These are phyloP conservation scores for Termitomyces sp. DNA, from an alignment of 768 basidiomycete species.

Conservation along the genomic window DNA sequence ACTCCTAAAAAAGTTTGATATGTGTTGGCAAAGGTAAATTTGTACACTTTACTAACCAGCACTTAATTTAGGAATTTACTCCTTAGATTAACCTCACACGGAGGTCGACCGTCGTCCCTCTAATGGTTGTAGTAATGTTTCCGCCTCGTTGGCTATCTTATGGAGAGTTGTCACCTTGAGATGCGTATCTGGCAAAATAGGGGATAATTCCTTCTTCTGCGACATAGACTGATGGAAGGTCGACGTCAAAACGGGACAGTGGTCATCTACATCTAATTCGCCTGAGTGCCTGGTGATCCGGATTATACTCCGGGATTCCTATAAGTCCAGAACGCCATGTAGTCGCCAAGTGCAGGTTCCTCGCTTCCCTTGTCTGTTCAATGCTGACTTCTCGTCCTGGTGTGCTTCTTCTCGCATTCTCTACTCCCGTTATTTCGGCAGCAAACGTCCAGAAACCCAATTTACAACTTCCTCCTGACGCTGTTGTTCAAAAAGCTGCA, in stretches of 20 bases:
- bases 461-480: constrained; percentile 31
- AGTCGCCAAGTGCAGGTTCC: not conserved
- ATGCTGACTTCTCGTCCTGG: constrained; percentile 4
- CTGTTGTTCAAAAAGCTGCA: constrained; percentile 26
- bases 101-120: not conserved
- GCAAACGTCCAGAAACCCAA: constrained; percentile 29
- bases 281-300: constrained; percentile 9
- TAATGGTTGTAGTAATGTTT: not conserved
- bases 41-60: not conserved
- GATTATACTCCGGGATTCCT: not conserved
- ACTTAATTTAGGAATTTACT: not conserved
- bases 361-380: not conserved
- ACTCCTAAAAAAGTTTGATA: too few relatives aligned
- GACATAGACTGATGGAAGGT: constrained; percentile 5
- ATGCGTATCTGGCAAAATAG: not conserved
- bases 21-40: too few relatives aligned
- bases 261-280: not conserved
- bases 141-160: not conserved
- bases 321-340: constrained; percentile 3
- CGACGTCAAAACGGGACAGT: not conserved
- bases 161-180: not conserved
- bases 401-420: constrained; percentile 6
- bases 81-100: not conserved
- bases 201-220: not conserved
- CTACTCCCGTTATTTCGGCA: constrained; percentile 1